Evolutionary conservation across 805 yeast species (phyloP).

Genomic region (Candida verbasci): DNA sequence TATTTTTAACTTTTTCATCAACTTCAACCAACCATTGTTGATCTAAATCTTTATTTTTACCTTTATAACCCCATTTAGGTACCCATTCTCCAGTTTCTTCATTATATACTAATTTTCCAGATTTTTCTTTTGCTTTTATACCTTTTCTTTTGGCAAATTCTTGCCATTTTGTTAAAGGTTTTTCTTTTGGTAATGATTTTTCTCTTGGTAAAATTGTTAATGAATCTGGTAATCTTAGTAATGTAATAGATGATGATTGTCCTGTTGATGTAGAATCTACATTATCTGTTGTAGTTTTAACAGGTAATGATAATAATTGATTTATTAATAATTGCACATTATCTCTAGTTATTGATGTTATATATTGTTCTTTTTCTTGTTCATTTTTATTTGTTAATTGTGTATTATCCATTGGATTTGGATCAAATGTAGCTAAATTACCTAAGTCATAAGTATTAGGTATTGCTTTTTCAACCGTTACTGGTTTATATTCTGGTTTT

Average conservation of each 20-base stretch:
- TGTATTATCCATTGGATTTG: conserved; percentile 73
- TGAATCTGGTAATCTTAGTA: conserved; percentile 83
- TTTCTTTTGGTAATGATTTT: conserved; percentile 89
- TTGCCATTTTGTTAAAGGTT: conserved; percentile 95
- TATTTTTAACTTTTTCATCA: conserved; percentile 60
- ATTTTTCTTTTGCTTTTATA: conserved; percentile 82
- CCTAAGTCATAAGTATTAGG: conserved; percentile 91
- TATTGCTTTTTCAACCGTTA: conserved; percentile 85
- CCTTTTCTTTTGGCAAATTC: conserved; percentile 94
- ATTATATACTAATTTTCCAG: conserved; percentile 85
- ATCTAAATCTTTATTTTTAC: conserved; percentile 83
- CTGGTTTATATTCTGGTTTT: conserved; percentile 50
- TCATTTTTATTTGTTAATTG: conserved; percentile 46
- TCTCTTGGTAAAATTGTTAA: conserved; percentile 85
- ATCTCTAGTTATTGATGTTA: conserved; percentile 74
- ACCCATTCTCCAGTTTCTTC: conserved; percentile 94
- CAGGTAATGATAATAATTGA: conserved; percentile 86
- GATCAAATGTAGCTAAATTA: conserved; percentile 82
- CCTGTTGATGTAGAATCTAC: conserved; percentile 49
- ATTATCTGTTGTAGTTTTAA: conserved; percentile 79
- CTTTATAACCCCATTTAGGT: conserved; percentile 97
- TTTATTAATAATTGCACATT: conserved; percentile 88
- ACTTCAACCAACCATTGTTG: conserved; percentile 96
- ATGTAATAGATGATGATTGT: conserved; percentile 71
- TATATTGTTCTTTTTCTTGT: conserved; percentile 54